Evolutionary conservation across 2,329 filamentous ascomycete species (phyloP).

Genomic region (Purpureocillium takamizusanense): DNA sequence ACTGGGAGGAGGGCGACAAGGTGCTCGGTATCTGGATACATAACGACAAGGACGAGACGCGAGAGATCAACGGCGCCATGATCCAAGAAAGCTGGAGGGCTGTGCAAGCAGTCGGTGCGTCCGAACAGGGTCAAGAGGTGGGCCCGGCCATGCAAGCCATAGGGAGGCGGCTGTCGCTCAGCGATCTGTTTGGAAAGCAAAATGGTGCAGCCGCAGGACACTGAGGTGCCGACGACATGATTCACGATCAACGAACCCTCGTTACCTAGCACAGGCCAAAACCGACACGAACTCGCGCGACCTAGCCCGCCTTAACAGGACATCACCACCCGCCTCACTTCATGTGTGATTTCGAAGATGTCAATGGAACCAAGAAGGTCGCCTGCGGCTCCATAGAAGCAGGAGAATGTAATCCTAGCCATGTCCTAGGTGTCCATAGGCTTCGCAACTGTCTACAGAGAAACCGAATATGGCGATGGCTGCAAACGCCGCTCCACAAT

Average conservation of each 20-base stretch:
- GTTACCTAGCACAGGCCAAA: no score
- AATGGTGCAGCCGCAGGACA: slow-evolving; percentile 12
- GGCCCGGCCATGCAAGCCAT: slow-evolving; percentile 35
- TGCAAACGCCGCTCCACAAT: no score
- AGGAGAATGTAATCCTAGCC: no score
- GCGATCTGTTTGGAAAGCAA: slow-evolving; percentile 33
- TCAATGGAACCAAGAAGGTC: no score
- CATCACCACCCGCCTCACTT: no score
- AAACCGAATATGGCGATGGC: no score
- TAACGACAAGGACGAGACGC: slow-evolving; percentile 35
- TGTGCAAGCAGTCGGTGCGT: slow-evolving; percentile 19
- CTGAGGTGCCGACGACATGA: slow-evolving; percentile 1
- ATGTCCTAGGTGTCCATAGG: no score
- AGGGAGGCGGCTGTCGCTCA: slow-evolving; percentile 33
- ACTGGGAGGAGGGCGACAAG: slow-evolving; percentile 24
- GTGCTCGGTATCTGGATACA: slow-evolving; percentile 49
- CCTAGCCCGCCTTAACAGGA: no score
- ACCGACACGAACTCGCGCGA: no score
- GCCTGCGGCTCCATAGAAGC: no score
- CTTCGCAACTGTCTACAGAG: no score
- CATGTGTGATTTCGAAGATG: no score
- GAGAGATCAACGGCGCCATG: slow-evolving; percentile 28
- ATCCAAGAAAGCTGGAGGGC: slow-evolving; percentile 35
- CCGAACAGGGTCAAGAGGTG: slow-evolving; percentile 21
- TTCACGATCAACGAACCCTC: not conserved